Conservation (phyloP, 2,329 filamentous ascomycete species). For the Malbranchea zuffiana region DNA sequence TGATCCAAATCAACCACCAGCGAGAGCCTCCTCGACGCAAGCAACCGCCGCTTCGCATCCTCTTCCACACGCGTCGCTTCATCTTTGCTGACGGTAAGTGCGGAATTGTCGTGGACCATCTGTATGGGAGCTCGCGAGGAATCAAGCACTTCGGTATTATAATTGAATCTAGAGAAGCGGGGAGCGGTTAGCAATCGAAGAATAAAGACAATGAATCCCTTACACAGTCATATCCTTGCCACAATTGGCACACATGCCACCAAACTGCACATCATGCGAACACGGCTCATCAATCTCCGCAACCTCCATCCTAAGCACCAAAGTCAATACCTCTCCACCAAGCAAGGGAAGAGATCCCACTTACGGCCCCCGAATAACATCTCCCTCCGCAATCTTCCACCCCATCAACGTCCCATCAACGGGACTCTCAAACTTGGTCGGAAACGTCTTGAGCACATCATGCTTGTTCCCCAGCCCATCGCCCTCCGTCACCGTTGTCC, state of each 20-base stretch:
- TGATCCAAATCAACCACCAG: constrained; percentile 95
- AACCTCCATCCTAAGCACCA: constrained; percentile 38
- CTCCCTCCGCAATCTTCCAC: constrained; percentile 55
- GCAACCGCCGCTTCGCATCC: constrained; percentile 70
- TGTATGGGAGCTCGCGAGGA: constrained; percentile 82
- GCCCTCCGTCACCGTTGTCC: constrained; percentile 56
- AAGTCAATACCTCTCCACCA: not conserved
- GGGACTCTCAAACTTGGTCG: constrained; percentile 70
- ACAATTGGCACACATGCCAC: constrained; percentile 81
- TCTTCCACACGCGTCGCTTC: constrained; percentile 76
- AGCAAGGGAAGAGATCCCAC: constrained; percentile 15
- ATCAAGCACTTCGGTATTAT: constrained; percentile 68
- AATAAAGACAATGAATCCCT: constrained; percentile 18
- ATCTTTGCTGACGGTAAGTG: constrained; percentile 69
- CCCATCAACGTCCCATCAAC: constrained; percentile 65
- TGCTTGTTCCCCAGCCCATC: constrained; percentile 65
- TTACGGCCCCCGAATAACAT: constrained; percentile 35
- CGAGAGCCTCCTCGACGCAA: constrained; percentile 73
- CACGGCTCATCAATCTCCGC: constrained; percentile 84
- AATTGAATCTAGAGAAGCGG: constrained; percentile 46
- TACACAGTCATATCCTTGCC: constrained; percentile 91
- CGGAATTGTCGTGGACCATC: constrained; percentile 85
- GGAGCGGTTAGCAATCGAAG: constrained; percentile 2
- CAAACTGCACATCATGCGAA: constrained; percentile 80
- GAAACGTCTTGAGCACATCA: constrained; percentile 57